Evolutionary conservation across 2,329 filamentous ascomycete genomes (phyloP).

Genomic region (Knoxdaviesia capensis): DNA sequence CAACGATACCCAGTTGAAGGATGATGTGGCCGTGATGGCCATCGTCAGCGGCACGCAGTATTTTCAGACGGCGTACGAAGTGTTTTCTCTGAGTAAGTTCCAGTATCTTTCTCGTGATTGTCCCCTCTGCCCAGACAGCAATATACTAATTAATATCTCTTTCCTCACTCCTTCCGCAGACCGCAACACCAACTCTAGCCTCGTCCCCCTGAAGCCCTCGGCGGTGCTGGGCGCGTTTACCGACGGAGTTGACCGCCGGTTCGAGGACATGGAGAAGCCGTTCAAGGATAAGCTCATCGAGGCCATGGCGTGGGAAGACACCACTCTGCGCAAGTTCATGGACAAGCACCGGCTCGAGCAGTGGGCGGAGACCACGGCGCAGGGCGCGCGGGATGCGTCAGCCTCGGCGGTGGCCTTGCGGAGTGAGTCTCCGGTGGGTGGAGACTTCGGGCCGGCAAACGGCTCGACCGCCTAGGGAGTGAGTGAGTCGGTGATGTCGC

Average conservation of each 20-base stretch:
- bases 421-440: too few species aligned
- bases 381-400: too few species aligned
- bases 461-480: too few species aligned
- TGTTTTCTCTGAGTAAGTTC: slow-evolving; percentile 43
- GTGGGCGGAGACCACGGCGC: slow-evolving; percentile 30
- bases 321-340: slow-evolving; percentile 40
- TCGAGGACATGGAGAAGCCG: slow-evolving; percentile 37
- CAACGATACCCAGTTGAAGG: slow-evolving; percentile 57
- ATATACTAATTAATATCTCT: slow-evolving; percentile 10
- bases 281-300: slow-evolving; percentile 46
- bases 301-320: slow-evolving; percentile 56
- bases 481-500: too few species aligned
- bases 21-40: slow-evolving; percentile 45
- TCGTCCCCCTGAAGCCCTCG: slow-evolving; percentile 26
- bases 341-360: slow-evolving; percentile 48
- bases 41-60: slow-evolving; percentile 45
- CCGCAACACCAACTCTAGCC: slow-evolving; percentile 17
- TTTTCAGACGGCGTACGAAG: slow-evolving; percentile 44
- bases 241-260: slow-evolving; percentile 39
- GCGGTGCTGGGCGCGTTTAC: slow-evolving; percentile 39
- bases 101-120: neutral
- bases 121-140: neutral
- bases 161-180: slow-evolving; percentile 11
- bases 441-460: too few species aligned
- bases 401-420: too few species aligned